These are phyloP conservation scores for Xylaria sp. DNA, from an alignment of 2,329 filamentous ascomycete genomes.

Conservation along the genomic window DNA sequence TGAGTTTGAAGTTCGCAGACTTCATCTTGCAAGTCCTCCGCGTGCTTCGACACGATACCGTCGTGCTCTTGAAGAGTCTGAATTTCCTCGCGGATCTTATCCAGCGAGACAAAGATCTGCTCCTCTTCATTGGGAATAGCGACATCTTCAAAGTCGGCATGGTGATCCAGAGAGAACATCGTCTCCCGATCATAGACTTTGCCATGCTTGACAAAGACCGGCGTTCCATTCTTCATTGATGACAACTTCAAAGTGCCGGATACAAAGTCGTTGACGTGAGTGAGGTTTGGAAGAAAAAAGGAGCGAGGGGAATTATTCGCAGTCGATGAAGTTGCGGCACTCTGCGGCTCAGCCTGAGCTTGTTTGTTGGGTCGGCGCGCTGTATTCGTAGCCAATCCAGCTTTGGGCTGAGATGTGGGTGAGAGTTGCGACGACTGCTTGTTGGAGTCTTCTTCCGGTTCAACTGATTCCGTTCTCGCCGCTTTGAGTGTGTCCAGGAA, in stretches of 20 bases:
- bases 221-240: slow-evolving; percentile 48
- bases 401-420: slow-evolving; percentile 14
- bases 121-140: slow-evolving; percentile 50
- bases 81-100: slow-evolving; percentile 57
- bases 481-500: slow-evolving; percentile 32
- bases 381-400: slow-evolving; percentile 20
- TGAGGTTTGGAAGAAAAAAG: slow-evolving; percentile 50
- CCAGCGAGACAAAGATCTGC: slow-evolving; percentile 55
- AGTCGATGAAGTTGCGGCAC: slow-evolving; percentile 27
- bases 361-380: slow-evolving; percentile 20
- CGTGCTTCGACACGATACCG: slow-evolving; percentile 50
- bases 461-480: slow-evolving; percentile 26
- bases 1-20: slow-evolving; percentile 47
- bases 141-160: slow-evolving; percentile 47
- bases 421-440: slow-evolving; percentile 17
- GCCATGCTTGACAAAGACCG: slow-evolving; percentile 51
- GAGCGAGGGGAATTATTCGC: slow-evolving; percentile 43
- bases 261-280: slow-evolving; percentile 52
- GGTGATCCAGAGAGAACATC: slow-evolving; percentile 34
- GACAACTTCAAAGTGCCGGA: slow-evolving; percentile 51
- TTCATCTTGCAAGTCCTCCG: slow-evolving; percentile 48
- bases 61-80: slow-evolving; percentile 52
- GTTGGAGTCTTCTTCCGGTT: slow-evolving; percentile 18
- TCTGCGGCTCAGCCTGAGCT: slow-evolving; percentile 8
- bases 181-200: slow-evolving; percentile 42